Percentiles rank a stretch among this genome's conserved stretches.
These are phyloP conservation scores for Aspergillus clavatus DNA, from an alignment of 2,329 filamentous ascomycete species.

Conservation along the genomic window DNA sequence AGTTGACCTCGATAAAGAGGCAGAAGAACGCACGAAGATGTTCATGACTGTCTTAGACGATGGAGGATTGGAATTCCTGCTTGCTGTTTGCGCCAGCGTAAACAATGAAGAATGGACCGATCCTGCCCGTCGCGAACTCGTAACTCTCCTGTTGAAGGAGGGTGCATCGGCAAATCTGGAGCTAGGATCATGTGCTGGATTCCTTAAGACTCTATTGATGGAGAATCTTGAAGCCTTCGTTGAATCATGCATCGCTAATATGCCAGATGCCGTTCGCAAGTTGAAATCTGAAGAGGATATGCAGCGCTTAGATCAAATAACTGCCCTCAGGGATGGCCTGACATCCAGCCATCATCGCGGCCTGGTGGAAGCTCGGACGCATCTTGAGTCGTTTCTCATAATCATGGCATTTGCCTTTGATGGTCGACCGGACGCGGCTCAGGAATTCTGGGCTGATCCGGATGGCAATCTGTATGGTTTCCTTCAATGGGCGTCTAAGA, in stretches of 20 bases:
- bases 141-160: constrained; percentile 77
- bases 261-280: constrained; percentile 84
- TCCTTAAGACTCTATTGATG: constrained; percentile 70
- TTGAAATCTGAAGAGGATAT: constrained; percentile 87
- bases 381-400: constrained; percentile 83
- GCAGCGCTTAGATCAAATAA: constrained; percentile 51
- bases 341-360: constrained; percentile 38
- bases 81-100: constrained; percentile 77
- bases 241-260: constrained; percentile 89
- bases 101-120: constrained; percentile 82
- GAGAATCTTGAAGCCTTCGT: constrained; percentile 80
- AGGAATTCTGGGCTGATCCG: constrained; percentile 85
- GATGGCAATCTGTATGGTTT: constrained; percentile 94
- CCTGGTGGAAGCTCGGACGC: constrained; percentile 45
- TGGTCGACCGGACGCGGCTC: constrained; percentile 73
- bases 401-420: constrained; percentile 92
- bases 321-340: constrained; percentile 42
- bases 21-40: constrained; percentile 63
- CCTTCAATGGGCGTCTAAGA: constrained; percentile 91
- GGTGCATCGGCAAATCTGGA: constrained; percentile 66
- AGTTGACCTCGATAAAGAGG: constrained; percentile 62
- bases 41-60: constrained; percentile 78
- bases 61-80: constrained; percentile 85
- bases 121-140: constrained; percentile 74
- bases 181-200: constrained; percentile 61